Evolutionary conservation across 2,329 filamentous ascomycete genomes (phyloP).

Genomic region (Huntiella abstrusa): DNA sequence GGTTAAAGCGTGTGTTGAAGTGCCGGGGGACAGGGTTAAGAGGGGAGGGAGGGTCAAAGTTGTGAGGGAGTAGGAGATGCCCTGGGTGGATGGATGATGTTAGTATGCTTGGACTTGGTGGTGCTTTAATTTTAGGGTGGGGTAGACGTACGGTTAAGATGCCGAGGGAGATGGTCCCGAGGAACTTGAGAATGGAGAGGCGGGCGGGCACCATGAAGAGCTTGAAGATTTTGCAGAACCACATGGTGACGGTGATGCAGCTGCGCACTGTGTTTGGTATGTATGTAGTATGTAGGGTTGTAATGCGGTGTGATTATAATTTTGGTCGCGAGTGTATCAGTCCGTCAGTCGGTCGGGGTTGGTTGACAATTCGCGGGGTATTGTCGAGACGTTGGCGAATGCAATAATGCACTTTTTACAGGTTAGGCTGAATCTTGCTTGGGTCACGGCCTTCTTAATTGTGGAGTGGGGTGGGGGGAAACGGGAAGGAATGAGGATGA

Average conservation of each 20-base stretch:
- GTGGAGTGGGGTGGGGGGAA: no score
- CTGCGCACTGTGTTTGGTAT: neutral
- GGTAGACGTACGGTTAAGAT: conserved; percentile 55
- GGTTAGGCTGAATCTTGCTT: no score
- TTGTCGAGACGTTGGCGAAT: no score
- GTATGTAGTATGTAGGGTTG: neutral
- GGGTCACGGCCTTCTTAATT: no score
- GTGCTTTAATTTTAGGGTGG: neutral
- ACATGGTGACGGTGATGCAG: conserved; percentile 2
- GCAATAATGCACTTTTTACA: no score
- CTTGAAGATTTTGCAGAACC: conserved; percentile 10
- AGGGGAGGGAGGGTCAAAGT: conserved; percentile 63
- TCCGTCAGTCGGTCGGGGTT: neutral
- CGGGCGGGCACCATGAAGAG: conserved; percentile 44
- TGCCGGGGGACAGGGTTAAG: conserved; percentile 54
- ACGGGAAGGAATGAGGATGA: no score
- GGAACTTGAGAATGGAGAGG: conserved; percentile 72
- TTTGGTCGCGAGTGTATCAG: neutral
- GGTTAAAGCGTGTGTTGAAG: conserved; percentile 51
- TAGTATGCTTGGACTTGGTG: neutral
- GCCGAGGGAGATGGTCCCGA: conserved; percentile 76
- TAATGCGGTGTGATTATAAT: neutral
- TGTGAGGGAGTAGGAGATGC: conserved; percentile 70
- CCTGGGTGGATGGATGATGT: conserved; percentile 30
- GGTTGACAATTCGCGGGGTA: neutral